These are phyloP conservation scores for Ophiobolus disseminans DNA, from an alignment of 2,329 filamentous ascomycete genomes.

Conservation along the genomic window DNA sequence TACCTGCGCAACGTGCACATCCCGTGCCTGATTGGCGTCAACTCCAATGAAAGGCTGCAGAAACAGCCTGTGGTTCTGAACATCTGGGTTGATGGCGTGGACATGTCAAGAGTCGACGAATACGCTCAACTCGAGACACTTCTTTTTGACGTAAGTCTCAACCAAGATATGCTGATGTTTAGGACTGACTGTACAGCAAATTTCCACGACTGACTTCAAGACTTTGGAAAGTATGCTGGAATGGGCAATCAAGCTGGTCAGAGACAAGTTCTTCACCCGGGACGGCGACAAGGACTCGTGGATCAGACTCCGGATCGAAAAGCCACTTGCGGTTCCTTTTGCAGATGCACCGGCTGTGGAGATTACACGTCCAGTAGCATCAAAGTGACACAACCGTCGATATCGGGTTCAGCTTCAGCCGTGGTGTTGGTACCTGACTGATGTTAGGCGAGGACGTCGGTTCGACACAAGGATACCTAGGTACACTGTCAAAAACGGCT, in stretches of 20 bases:
- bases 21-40: conserved; percentile 75
- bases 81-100: conserved; percentile 65
- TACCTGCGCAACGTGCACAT: conserved; percentile 66
- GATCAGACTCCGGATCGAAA: conserved; percentile 70
- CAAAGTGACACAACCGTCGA: neutral
- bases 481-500: neutral
- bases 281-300: conserved; percentile 52
- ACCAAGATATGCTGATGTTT: neutral
- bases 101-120: conserved; percentile 54
- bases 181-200: conserved; percentile 43
- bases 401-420: no score
- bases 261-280: conserved; percentile 47
- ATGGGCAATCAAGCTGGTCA: conserved; percentile 50
- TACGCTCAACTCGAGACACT: conserved; percentile 65
- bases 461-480: no score
- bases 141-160: conserved; percentile 65
- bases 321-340: conserved; percentile 75
- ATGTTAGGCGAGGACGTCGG: no score
- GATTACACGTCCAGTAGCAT: conserved; percentile 48
- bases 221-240: conserved; percentile 56
- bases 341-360: conserved; percentile 76
- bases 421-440: no score
- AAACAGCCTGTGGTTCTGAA: conserved; percentile 72
- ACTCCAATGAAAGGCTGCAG: conserved; percentile 69
- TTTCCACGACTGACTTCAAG: conserved; percentile 54